Conservation (phyloP, 208 protist genomes). For the Trypanosoma platydactyli region DNA sequence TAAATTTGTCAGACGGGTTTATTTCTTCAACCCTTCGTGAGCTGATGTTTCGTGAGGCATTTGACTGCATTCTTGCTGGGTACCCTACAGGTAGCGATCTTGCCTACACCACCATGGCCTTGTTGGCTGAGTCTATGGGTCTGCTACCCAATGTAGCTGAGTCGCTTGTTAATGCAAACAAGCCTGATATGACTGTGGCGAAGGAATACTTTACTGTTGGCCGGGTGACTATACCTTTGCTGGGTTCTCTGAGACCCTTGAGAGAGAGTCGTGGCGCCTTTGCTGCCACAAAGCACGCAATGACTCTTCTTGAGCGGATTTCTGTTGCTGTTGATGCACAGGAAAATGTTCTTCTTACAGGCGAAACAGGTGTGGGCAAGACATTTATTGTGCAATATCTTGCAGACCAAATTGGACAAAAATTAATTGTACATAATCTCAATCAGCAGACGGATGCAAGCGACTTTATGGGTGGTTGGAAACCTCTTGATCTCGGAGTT, state of each 20-base stretch:
- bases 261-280: slow-evolving; percentile 87
- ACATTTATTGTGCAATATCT: slow-evolving; percentile 93
- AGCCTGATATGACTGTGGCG: slow-evolving; percentile 51
- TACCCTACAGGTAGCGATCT: slow-evolving; percentile 61
- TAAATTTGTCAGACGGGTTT: slow-evolving; percentile 36
- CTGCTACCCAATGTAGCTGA: slow-evolving; percentile 63
- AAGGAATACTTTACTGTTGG: slow-evolving; percentile 59
- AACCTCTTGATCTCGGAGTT: slow-evolving; percentile 95
- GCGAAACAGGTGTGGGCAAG: slow-evolving; percentile 98
- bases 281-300: slow-evolving; percentile 93
- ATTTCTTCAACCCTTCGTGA: slow-evolving; percentile 84
- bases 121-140: slow-evolving; percentile 62
- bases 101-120: slow-evolving; percentile 30
- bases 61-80: slow-evolving; percentile 90
- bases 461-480: slow-evolving; percentile 99
- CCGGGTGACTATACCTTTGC: slow-evolving; percentile 56
- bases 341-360: slow-evolving; percentile 98
- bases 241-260: slow-evolving; percentile 28
- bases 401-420: slow-evolving; percentile 85
- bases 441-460: slow-evolving; percentile 98
- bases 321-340: slow-evolving; percentile 83
- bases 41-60: slow-evolving; percentile 91
- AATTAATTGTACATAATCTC: slow-evolving; percentile 98
- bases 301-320: slow-evolving; percentile 95
- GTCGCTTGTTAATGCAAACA: slow-evolving; percentile 64